phyloP scores from a whole-genome alignment of 2,329 filamentous ascomycete genomes.

The Cladosporium sphaerospermum region DNA sequence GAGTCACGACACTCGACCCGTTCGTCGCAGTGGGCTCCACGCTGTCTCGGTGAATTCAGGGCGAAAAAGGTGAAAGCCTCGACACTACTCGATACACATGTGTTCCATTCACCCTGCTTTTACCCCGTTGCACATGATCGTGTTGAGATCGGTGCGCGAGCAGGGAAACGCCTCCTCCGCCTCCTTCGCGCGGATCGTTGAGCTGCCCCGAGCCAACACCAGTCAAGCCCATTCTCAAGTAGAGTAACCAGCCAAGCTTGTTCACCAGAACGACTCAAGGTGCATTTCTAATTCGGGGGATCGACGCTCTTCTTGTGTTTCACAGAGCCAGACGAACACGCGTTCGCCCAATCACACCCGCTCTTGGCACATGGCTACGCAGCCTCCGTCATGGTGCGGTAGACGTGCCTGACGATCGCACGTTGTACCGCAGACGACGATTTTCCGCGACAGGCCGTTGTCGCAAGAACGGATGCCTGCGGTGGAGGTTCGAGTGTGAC shows the following conservation, averaged over 20 bases:
- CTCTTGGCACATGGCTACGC: slow-evolving; percentile 1
- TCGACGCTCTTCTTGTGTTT: slow-evolving; percentile 1
- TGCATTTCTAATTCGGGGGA: not conserved
- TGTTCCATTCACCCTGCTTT: not conserved
- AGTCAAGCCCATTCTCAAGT: slow-evolving; percentile 5
- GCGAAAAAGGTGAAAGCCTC: too few species aligned
- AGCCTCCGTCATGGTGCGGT: not conserved
- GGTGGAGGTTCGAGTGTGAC: slow-evolving; percentile 5
- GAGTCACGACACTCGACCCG: not conserved
- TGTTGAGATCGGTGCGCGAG: not conserved
- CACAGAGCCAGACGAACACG: slow-evolving; percentile 1
- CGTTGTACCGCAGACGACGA: not conserved
- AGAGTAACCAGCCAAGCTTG: slow-evolving; percentile 1
- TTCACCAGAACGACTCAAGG: not conserved
- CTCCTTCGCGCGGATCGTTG: not conserved
- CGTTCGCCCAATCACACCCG: not conserved
- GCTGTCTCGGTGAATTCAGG: not conserved
- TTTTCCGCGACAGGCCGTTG: not conserved
- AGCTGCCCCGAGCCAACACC: not conserved
- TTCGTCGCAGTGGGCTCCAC: slow-evolving; percentile 1
- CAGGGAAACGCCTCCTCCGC: too few species aligned
- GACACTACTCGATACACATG: not conserved
- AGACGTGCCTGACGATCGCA: not conserved
- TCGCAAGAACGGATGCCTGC: not conserved
- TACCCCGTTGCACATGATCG: not conserved